Evolutionary conservation across 352 stramenopile genomes (phyloP).

Genomic region (Plasmopara viticola): DNA sequence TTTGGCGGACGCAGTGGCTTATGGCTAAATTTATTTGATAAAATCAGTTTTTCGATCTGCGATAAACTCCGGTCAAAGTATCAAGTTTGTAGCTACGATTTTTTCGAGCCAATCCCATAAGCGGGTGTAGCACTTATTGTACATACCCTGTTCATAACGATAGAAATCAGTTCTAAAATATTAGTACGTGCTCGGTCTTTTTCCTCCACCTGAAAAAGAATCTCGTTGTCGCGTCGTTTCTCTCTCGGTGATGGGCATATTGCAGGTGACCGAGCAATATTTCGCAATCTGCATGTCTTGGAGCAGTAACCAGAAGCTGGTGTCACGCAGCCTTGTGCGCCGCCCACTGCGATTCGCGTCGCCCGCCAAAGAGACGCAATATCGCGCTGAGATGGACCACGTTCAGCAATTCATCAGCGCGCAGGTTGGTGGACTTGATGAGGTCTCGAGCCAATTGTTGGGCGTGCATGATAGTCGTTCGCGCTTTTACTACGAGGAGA

Average conservation of each 20-base stretch:
- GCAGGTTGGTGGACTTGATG: constrained; percentile 34
- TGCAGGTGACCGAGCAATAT: constrained; percentile 12
- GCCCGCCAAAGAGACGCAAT: constrained; percentile 32
- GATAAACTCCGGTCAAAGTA: no score
- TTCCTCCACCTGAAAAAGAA: constrained; percentile 18
- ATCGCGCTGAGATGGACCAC: constrained; percentile 40
- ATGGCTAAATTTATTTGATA: no score
- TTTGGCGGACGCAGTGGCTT: no score
- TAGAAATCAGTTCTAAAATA: no score
- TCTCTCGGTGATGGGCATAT: constrained; percentile 12
- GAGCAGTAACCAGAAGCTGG: constrained; percentile 5
- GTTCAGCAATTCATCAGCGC: constrained; percentile 46
- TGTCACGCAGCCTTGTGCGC: constrained; percentile 9
- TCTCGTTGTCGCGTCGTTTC: constrained; percentile 21
- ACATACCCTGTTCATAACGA: no score
- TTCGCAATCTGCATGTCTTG: constrained; percentile 12
- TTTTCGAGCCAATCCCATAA: no score
- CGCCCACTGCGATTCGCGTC: constrained; percentile 31
- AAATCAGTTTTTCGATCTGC: no score
- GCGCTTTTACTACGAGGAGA: constrained; percentile 48
- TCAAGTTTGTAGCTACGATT: no score
- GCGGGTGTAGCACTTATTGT: no score
- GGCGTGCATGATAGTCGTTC: constrained; percentile 48
- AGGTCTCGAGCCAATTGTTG: constrained; percentile 25
- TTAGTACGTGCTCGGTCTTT: no score